phyloP scores from a whole-genome alignment of 106 monocot species.

The Dioscorea alata region DNA sequence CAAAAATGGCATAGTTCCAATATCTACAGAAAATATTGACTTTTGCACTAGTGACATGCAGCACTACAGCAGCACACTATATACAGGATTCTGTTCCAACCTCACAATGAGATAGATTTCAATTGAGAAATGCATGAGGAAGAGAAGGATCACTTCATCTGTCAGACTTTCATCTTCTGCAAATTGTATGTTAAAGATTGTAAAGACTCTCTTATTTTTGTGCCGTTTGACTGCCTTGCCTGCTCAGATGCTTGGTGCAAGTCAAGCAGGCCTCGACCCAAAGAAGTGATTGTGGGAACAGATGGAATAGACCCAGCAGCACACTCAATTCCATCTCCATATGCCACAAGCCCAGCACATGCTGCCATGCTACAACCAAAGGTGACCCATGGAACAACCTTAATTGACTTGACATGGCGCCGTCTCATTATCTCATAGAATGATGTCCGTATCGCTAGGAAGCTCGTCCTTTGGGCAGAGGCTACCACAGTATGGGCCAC shows the following conservation, averaged over 20 bases:
- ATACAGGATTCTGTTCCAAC: no score
- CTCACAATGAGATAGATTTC: no score
- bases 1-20: no score
- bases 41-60: no score
- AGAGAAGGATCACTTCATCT: neutral
- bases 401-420: conserved; percentile 19
- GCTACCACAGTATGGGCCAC: conserved; percentile 64
- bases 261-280: conserved; percentile 80
- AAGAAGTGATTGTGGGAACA: conserved; percentile 55
- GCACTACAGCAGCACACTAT: no score
- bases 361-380: conserved; percentile 65
- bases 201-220: conserved; percentile 47
- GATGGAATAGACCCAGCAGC: conserved; percentile 65
- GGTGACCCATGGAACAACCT: conserved; percentile 54
- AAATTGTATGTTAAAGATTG: conserved; percentile 51
- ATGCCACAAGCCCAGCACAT: conserved; percentile 58
- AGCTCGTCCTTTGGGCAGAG: conserved; percentile 66
- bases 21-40: no score
- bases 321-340: conserved; percentile 90
- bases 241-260: conserved; percentile 58
- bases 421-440: conserved; percentile 90
- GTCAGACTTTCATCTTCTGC: conserved; percentile 33
- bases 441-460: conserved; percentile 70
- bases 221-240: conserved; percentile 31
- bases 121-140: no score